Percentiles rank a stretch among this genome's conserved stretches.
These are phyloP conservation scores for Volvox reticuliferus DNA, from an alignment of 139 green algal species.

Conservation along the genomic window DNA sequence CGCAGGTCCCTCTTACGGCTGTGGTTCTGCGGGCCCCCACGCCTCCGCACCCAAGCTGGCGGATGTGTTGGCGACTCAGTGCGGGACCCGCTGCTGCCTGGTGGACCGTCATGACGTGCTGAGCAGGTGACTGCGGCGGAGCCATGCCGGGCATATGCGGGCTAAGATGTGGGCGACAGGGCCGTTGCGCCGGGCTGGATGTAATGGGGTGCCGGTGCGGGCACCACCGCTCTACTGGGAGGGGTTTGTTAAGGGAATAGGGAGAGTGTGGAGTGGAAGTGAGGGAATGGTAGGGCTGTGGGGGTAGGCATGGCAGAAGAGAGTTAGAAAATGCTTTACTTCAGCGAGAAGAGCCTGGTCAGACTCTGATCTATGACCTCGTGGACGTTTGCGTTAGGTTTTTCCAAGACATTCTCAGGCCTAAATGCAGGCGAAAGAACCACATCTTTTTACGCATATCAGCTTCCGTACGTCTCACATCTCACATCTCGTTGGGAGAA, in stretches of 20 bases:
- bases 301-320: not conserved
- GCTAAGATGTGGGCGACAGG: too few species aligned
- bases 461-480: not conserved
- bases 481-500: not conserved
- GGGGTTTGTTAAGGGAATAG: not conserved
- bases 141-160: too few species aligned
- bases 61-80: constrained; percentile 65
- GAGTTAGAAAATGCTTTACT: not conserved
- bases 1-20: constrained; percentile 62
- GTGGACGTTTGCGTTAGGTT: too few species aligned
- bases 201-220: too few species aligned
- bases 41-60: constrained; percentile 63
- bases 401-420: too few species aligned
- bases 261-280: not conserved
- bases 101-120: constrained; percentile 75
- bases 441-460: too few species aligned
- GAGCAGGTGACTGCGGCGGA: not conserved
- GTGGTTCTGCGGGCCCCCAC: not conserved
- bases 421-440: too few species aligned
- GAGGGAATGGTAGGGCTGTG: too few species aligned
- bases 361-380: too few species aligned
- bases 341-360: too few species aligned
- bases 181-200: too few species aligned
- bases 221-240: too few species aligned
- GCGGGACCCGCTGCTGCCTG: constrained; percentile 59